These are phyloP conservation scores for Cytospora piceae DNA, from an alignment of 2,329 filamentous ascomycete species.

Conservation along the genomic window DNA sequence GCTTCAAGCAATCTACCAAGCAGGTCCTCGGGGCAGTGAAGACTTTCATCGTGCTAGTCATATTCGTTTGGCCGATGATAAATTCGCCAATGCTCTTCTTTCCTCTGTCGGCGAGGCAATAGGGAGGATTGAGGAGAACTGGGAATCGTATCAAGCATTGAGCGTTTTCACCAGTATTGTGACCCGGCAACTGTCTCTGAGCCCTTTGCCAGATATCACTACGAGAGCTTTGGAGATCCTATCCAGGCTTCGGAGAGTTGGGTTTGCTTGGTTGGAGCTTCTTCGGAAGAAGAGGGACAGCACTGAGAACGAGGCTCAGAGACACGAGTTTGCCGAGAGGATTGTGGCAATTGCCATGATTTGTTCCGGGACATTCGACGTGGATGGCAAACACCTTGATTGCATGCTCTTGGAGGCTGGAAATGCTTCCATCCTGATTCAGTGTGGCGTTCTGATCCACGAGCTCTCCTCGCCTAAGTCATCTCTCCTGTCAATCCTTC, in stretches of 20 bases:
- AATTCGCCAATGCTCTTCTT: slow-evolving; percentile 42
- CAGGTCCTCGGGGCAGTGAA: slow-evolving; percentile 40
- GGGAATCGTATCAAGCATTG: slow-evolving; percentile 51
- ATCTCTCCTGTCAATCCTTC: slow-evolving; percentile 30
- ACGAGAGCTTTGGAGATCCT: slow-evolving; percentile 40
- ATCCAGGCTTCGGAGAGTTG: slow-evolving; percentile 38
- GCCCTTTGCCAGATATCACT: slow-evolving; percentile 33
- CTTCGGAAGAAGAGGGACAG: slow-evolving; percentile 38
- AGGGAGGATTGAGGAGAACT: slow-evolving; percentile 50
- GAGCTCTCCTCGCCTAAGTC: slow-evolving; percentile 1
- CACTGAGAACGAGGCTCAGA: slow-evolving; percentile 35
- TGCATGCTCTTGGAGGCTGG: slow-evolving; percentile 34
- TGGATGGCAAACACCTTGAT: slow-evolving; percentile 41
- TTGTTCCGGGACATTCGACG: slow-evolving; percentile 49
- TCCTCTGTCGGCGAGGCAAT: slow-evolving; percentile 39
- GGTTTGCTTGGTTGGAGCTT: slow-evolving; percentile 44
- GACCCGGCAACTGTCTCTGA: slow-evolving; percentile 48
- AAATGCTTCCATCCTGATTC: slow-evolving; percentile 41
- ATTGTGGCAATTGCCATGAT: slow-evolving; percentile 46
- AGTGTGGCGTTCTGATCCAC: slow-evolving; percentile 17
- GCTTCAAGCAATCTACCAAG: slow-evolving; percentile 53
- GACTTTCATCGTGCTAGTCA: slow-evolving; percentile 42
- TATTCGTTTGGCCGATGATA: slow-evolving; percentile 38
- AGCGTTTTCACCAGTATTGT: slow-evolving; percentile 46
- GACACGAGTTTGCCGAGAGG: slow-evolving; percentile 39